Base-by-base conservation (phyloP, 345 rosid genomes). In the Eucalyptus tenuipes region DNA sequence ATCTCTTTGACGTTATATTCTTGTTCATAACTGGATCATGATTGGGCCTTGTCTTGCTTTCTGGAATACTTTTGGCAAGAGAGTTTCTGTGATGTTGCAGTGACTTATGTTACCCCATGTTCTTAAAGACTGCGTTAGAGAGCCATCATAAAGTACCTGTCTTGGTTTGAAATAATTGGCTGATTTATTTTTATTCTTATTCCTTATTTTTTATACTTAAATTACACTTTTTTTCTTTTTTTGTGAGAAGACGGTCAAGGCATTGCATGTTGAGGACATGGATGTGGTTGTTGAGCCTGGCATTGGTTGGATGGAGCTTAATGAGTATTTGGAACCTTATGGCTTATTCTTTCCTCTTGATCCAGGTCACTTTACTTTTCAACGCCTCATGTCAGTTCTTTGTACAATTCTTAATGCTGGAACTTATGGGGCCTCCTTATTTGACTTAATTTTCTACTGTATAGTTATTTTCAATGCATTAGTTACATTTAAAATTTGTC, bases 251-350 rank as follows among this genome's bases (percentile, higher is more conserved):
- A 92, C 91, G 90, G 98, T 96, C 87, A 97, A 96, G 89, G 98
- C 96, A 71, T 93, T 96, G 86, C 98, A 97, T 89, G 87, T 96
- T 86, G 98, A 95, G 87, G 99, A 97, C 94, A 96, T 96, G 99
- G 99, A 97, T 90, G 97, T 95, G 87, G 94, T 97, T 86, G 99
- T 97, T 91, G 99, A 97, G 96, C 97, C 99, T 91, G 99, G 99
- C 87, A 96, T 97, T 91, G 99, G 99, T 87, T 96, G 99, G 99
- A 91, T 96, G 92, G 99, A 96, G 91, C 99, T 96, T 81, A 97
- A 97, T 91, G 99, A 96, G 87, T 95, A 96, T 90, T 92, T 97
- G 90, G 98, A 95, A 93, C 96, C 95, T 80, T 93, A 93, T 88
- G 97, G 99, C 93, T 91, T 96, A 84, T 97, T 96, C 90, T 97